Percentiles rank a stretch among this genome's conserved stretches.
Conservation (phyloP, 1,284 basidiomycete species). For the Lignosus rhinocerotis region DNA sequence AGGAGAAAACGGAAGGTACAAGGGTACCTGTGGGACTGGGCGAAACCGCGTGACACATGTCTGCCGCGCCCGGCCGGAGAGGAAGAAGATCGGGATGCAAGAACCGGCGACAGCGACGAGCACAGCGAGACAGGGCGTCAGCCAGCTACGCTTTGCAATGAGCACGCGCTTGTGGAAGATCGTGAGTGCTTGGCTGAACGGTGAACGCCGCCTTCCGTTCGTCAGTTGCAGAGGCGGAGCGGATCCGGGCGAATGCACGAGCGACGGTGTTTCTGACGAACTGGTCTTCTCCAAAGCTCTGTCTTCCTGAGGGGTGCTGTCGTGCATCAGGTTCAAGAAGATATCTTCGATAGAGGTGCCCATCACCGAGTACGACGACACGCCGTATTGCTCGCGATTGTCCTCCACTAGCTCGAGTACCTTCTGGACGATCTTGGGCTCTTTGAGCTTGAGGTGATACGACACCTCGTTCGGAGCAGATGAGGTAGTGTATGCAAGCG, state of each 20-base stretch:
- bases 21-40: constrained; percentile 38
- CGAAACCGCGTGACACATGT: constrained; percentile 47
- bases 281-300: constrained; percentile 18
- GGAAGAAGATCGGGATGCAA: constrained; percentile 66
- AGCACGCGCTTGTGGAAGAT: constrained; percentile 75
- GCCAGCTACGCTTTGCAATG: constrained; percentile 66
- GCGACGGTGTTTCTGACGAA: constrained; percentile 16
- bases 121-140: constrained; percentile 62
- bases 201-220: constrained; percentile 50
- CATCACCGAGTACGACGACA: constrained; percentile 64
- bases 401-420: constrained; percentile 58
- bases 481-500: constrained; percentile 43
- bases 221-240: constrained; percentile 40
- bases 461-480: constrained; percentile 42
- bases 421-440: constrained; percentile 50
- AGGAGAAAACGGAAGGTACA: constrained; percentile 51
- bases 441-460: constrained; percentile 62
- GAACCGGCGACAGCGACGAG: constrained; percentile 64
- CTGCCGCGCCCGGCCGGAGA: constrained; percentile 45
- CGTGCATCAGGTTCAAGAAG: constrained; percentile 71
- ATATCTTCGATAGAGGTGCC: constrained; percentile 81
- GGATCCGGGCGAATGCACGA: constrained; percentile 14
- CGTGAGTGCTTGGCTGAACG: constrained; percentile 61
- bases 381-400: constrained; percentile 37
- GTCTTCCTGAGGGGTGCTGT: constrained; percentile 35